A percentile compares a stretch with the other conserved stretches of the same genome.
phyloP scores from a whole-genome alignment of 352 stramenopile genomes.

The Nothophytophthora sp. region DNA sequence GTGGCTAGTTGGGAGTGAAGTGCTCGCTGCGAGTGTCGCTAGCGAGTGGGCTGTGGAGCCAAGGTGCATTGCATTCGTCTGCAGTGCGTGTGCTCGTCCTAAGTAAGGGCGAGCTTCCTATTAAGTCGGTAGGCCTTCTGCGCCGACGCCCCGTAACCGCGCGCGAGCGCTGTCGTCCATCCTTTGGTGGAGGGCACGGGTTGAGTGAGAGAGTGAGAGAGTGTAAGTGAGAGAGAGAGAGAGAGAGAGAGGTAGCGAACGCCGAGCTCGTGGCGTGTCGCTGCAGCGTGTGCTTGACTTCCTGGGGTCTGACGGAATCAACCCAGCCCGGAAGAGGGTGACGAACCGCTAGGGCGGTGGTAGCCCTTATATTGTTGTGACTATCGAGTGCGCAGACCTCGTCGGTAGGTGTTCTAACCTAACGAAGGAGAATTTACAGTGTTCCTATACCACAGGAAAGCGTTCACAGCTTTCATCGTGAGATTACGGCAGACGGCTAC shows the following conservation, averaged over 20 bases:
- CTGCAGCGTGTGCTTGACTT: not conserved
- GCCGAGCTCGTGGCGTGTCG: not conserved
- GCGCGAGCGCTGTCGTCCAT: not conserved
- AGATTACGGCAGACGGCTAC: too few relatives aligned
- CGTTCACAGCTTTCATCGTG: too few relatives aligned
- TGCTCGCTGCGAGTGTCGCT: not conserved
- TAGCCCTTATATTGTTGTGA: not conserved
- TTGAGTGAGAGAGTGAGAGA: not conserved
- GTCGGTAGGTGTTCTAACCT: not conserved
- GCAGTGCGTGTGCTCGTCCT: not conserved
- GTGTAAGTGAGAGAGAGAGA: not conserved
- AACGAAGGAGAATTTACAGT: not conserved
- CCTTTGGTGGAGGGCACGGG: not conserved
- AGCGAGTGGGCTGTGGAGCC: not conserved
- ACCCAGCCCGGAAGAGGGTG: not conserved
- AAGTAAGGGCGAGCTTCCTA: not conserved
- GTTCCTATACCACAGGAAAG: not conserved
- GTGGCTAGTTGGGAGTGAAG: not conserved
- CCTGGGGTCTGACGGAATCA: not conserved
- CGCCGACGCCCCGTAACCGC: not conserved
- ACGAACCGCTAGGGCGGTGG: not conserved
- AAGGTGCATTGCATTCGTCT: not conserved
- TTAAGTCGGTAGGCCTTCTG: not conserved
- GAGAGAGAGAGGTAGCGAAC: not conserved
- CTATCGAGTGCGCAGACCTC: not conserved